phyloP scores from a whole-genome alignment of 192 early-diverging fungal species.

The Backusella parvicylindrica region DNA sequence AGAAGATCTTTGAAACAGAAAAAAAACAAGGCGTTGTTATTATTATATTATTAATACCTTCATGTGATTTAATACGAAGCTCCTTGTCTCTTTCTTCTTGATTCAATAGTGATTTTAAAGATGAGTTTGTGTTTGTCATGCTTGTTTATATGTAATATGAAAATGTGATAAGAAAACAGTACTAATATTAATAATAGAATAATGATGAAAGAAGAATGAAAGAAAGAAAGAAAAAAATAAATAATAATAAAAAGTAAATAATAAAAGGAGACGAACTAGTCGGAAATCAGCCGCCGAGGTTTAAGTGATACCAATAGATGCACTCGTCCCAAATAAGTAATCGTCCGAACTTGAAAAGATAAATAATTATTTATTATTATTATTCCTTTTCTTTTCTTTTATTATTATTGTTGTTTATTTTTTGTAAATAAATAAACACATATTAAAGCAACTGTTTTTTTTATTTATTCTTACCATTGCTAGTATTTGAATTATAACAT shows the following conservation, averaged over 20 bases:
- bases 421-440: background rate
- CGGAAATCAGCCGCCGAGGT: slow-evolving; percentile 22
- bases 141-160: background rate
- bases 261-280: slow-evolving; percentile 2
- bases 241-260: slow-evolving; percentile 1
- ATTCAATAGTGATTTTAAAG: background rate
- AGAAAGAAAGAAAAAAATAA: slow-evolving; percentile 5
- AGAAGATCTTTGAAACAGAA: background rate
- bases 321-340: slow-evolving; percentile 3
- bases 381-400: background rate
- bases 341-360: background rate
- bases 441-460: background rate
- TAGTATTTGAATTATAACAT: background rate
- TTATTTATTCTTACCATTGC: background rate
- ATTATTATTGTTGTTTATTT: background rate
- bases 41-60: slow-evolving; percentile 15
- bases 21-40: background rate
- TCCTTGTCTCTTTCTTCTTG: slow-evolving; percentile 9
- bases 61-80: slow-evolving; percentile 18
- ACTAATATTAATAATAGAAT: background rate
- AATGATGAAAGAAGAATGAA: slow-evolving; percentile 2
- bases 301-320: slow-evolving; percentile 13
- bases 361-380: background rate
- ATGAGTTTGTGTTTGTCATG: background rate
- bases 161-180: background rate